These are phyloP conservation scores for Chernovozyma aurita DNA, from an alignment of 1,139 yeast species.

Conservation along the genomic window DNA sequence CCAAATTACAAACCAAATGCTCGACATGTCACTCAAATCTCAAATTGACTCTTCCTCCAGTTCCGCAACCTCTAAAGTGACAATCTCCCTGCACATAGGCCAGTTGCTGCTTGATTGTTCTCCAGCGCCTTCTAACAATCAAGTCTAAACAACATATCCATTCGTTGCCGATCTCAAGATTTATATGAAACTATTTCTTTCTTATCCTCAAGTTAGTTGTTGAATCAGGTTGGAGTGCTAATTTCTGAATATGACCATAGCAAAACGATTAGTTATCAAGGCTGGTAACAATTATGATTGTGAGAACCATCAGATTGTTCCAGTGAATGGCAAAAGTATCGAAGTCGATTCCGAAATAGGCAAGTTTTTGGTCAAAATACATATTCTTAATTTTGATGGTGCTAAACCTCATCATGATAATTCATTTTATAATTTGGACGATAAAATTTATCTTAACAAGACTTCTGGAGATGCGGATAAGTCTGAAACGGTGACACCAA, in stretches of 20 bases:
- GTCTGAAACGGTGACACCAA: conserved; percentile 16
- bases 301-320: conserved; percentile 29
- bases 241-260: conserved; percentile 11
- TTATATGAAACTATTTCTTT: too few relatives aligned
- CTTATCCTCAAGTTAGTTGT: too few relatives aligned
- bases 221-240: too few relatives aligned
- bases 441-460: conserved; percentile 24
- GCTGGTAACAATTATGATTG: conserved; percentile 28
- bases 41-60: too few relatives aligned
- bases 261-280: conserved; percentile 32
- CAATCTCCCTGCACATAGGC: too few relatives aligned
- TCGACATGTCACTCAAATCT: too few relatives aligned
- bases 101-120: too few relatives aligned
- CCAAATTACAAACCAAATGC: too few relatives aligned
- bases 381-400: conserved; percentile 45
- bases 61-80: too few relatives aligned
- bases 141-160: too few relatives aligned
- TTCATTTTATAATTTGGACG: conserved; percentile 32
- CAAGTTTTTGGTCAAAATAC: conserved; percentile 31
- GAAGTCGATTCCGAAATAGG: conserved; percentile 37
- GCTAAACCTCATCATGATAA: conserved; percentile 32
- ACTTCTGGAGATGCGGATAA: conserved; percentile 11
- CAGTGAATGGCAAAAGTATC: conserved; percentile 39
- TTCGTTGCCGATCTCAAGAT: too few relatives aligned
- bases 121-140: too few relatives aligned